Percentiles rank a stretch among this genome's conserved stretches.
Evolutionary conservation across 768 basidiomycete genomes (phyloP).

Genomic region (Lenzites betulinus): DNA sequence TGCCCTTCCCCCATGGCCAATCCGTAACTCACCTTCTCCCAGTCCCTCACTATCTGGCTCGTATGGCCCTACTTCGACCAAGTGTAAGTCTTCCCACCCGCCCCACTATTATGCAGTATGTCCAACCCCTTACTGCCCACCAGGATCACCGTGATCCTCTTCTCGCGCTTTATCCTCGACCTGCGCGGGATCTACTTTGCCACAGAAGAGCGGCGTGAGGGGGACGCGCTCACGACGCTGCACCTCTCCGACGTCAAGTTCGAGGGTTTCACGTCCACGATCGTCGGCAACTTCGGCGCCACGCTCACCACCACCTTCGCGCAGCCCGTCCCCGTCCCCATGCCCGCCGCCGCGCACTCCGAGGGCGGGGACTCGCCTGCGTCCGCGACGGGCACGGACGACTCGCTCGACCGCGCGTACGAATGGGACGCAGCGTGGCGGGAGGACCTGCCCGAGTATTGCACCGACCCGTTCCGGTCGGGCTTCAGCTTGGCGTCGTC

Average conservation of each 20-base stretch:
- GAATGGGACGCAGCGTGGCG: neutral
- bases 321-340: neutral
- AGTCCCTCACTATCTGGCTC: slow-evolving; percentile 4
- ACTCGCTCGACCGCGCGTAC: neutral
- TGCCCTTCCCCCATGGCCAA: fast-evolving
- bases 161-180: slow-evolving; percentile 12
- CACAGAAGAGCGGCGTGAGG: neutral
- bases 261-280: neutral
- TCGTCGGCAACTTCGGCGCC: slow-evolving; percentile 11
- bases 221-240: neutral
- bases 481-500: neutral
- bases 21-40: neutral
- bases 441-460: slow-evolving; percentile 1
- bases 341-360: neutral
- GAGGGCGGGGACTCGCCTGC: neutral
- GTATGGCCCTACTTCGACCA: slow-evolving; percentile 9
- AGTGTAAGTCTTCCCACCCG: slow-evolving; percentile 1
- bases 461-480: neutral
- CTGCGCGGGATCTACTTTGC: slow-evolving; percentile 11
- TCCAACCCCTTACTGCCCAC: neutral
- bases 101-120: no score
- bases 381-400: neutral
- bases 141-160: slow-evolving; percentile 7
- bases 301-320: neutral
- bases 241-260: slow-evolving; percentile 3